Evolutionary conservation across 1,139 yeast species (phyloP), one percentile per base, ranked within the genome.

Genomic region (Candida frijolesensis): DNA sequence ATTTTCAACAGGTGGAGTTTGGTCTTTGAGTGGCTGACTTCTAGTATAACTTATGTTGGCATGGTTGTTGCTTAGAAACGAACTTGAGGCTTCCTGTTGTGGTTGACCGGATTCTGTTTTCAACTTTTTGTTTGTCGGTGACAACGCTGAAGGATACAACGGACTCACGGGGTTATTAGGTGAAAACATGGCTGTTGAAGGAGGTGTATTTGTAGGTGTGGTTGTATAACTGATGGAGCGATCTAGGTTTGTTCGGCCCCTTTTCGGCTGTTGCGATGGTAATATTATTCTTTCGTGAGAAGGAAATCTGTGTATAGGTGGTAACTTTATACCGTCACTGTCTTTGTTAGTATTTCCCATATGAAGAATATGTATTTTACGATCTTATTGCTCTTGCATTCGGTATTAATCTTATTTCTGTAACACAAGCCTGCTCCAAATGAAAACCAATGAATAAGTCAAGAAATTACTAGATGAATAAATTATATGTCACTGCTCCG

Each of bases 11-110:
- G 45, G 54, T 14, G 50, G 46, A n/a, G 33, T 14, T 37, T 29
- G 48, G 14, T 33, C 42, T 34, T 50, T 47, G 12, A 42, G 19
- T 2, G 48, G 46, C 30, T 38, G 48, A 19, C 49, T 45, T 35
- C 57, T 37, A 3, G 57, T 51, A 42, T 51, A 54, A 40, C 57
- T 54, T 18, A 53, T 51, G 25, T 51, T 54, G 33, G 57, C 54
- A 32, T 52, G 55, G 16, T 34, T 38, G 30, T 44, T 44, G 25
- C 33, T 16, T 2, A 47, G 37, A 18, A 44, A 43, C 22, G 51
- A 44, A 19, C 45, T 42, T 2, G 53, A 33, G 12, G 48, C 19
- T 10, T 19, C 25, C 12, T 37, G 27, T 12, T 40, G 44, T 16
- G 34, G 45, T n/a, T 12, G 32, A 10, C 37, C 25, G 11, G 27